phyloP scores from a whole-genome alignment of 306 rosid species.

The Lathyrus sativus region DNA sequence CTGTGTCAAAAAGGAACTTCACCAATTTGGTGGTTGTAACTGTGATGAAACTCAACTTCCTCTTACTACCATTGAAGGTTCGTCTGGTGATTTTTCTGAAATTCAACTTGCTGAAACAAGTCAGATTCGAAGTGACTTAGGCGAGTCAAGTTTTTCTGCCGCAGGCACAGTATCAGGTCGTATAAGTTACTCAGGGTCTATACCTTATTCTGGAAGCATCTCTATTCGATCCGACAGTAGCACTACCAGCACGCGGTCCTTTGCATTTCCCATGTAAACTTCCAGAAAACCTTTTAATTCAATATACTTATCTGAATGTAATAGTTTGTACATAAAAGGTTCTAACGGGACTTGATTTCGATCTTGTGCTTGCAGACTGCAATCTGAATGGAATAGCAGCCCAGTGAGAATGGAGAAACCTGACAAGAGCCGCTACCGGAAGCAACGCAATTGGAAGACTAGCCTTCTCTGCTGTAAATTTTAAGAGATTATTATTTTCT shows the following conservation, averaged over 20 bases:
- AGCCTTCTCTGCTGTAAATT: constrained; percentile 90
- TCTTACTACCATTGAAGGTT: neutral
- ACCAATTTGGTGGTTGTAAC: constrained; percentile 32
- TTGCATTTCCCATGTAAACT: constrained; percentile 86
- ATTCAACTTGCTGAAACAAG: constrained; percentile 30
- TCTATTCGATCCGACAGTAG: constrained; percentile 96
- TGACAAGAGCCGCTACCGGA: constrained; percentile 52
- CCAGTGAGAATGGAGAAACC: constrained; percentile 90
- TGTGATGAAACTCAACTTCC: constrained; percentile 34
- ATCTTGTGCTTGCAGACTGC: constrained; percentile 59
- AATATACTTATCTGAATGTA: neutral
- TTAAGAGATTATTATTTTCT: constrained; percentile 44
- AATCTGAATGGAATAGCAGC: constrained; percentile 82
- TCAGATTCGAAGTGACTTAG: constrained; percentile 42
- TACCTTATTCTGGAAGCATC: constrained; percentile 81
- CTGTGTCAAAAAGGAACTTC: constrained; percentile 43
- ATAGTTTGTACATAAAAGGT: neutral
- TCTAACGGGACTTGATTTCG: neutral
- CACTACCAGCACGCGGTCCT: constrained; percentile 91
- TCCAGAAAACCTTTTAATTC: constrained; percentile 6
- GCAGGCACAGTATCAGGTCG: constrained; percentile 48
- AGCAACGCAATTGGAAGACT: constrained; percentile 63
- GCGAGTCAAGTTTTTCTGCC: constrained; percentile 65
- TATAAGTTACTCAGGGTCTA: constrained; percentile 57
- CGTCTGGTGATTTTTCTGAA: neutral